A percentile compares a stretch with the other conserved stretches of the same genome.
Conservation (phyloP, 208 protist species). For the Leishmania lainsoni region DNA sequence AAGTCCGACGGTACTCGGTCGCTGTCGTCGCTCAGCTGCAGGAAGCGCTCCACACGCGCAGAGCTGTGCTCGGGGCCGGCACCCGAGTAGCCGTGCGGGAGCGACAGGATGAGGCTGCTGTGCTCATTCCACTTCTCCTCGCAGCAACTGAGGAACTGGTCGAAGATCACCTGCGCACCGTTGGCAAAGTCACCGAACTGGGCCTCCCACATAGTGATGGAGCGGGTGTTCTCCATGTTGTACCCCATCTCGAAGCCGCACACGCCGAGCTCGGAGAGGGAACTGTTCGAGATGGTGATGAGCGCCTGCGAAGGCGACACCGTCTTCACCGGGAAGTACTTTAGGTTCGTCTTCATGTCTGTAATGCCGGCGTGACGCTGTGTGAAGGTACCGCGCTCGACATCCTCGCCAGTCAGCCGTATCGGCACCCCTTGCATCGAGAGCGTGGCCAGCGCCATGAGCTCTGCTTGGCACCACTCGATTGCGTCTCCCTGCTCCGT, state of each 20-base stretch:
- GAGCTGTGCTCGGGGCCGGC: constrained; percentile 98
- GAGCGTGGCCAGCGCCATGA: constrained; percentile 94
- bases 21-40: constrained; percentile 96
- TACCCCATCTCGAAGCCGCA: constrained; percentile 98
- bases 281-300: constrained; percentile 95
- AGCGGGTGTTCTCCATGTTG: constrained; percentile 94
- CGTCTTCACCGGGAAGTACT: constrained; percentile 83
- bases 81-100: constrained; percentile 99
- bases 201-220: constrained; percentile 98
- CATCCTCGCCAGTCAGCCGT: constrained; percentile 95
- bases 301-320: constrained; percentile 77
- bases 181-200: constrained; percentile 99
- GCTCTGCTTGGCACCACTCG: constrained; percentile 96
- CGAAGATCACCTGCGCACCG: constrained; percentile 98
- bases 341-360: constrained; percentile 93
- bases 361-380: constrained; percentile 96
- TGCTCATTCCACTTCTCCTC: constrained; percentile 98
- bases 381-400: constrained; percentile 99
- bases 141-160: constrained; percentile 93
- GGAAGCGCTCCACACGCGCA: constrained; percentile 97
- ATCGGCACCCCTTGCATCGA: constrained; percentile 94
- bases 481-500: constrained; percentile 86
- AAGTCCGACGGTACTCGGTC: constrained; percentile 78
- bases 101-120: constrained; percentile 94
- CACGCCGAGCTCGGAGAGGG: constrained; percentile 96